Percentiles rank a stretch among this genome's conserved stretches.
Evolutionary conservation across 2,329 filamentous ascomycete genomes (phyloP).

Genomic region (Beauveria caledonica): DNA sequence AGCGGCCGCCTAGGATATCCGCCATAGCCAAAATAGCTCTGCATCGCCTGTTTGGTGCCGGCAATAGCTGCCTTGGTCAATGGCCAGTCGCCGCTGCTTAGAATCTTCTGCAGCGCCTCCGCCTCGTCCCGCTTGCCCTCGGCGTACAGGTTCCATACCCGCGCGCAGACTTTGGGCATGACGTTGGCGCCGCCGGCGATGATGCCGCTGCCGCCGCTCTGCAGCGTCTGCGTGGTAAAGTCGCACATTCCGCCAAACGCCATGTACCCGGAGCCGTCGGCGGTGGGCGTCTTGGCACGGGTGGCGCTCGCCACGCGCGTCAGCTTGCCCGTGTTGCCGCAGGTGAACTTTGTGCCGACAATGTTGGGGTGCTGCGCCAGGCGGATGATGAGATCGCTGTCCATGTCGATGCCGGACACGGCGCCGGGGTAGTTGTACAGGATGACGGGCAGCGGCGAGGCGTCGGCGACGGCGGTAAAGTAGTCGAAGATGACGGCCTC

Average conservation of each 20-base stretch:
- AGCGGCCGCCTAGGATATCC: constrained; percentile 67
- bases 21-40: constrained; percentile 75
- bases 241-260: constrained; percentile 84
- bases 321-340: constrained; percentile 82
- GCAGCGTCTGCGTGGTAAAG: constrained; percentile 75
- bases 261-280: constrained; percentile 62
- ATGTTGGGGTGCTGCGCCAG: constrained; percentile 77
- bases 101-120: constrained; percentile 64
- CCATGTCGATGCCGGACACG: constrained; percentile 80
- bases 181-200: constrained; percentile 83
- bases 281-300: constrained; percentile 58
- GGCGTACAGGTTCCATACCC: constrained; percentile 68
- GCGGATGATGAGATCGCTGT: constrained; percentile 76
- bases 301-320: constrained; percentile 70
- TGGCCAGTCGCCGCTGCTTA: constrained; percentile 74
- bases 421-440: constrained; percentile 90
- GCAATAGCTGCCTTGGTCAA: constrained; percentile 76
- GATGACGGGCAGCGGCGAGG: constrained; percentile 66
- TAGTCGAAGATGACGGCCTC: constrained; percentile 66
- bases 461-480: constrained; percentile 67
- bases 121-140: constrained; percentile 70
- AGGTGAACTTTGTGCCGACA: constrained; percentile 85
- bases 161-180: constrained; percentile 72
- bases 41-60: constrained; percentile 77
- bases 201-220: constrained; percentile 72